Conservation (phyloP, 164 flowering plant species). For the Vitis rupestris region DNA sequence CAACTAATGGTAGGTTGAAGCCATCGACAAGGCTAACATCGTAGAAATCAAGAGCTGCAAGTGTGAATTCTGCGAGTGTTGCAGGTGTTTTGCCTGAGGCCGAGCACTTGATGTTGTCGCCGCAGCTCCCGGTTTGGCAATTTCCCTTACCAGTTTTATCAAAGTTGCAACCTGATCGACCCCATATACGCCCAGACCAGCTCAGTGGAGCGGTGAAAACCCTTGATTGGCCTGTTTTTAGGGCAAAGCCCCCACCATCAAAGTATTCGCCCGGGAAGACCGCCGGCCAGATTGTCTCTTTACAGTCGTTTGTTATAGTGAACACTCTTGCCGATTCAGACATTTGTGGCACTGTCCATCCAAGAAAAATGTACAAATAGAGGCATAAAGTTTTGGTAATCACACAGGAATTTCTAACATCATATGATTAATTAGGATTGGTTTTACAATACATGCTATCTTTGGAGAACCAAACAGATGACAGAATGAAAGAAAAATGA, state of each 20-base stretch:
- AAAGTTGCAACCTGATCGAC: constrained; percentile 85
- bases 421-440: too few species aligned
- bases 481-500: not conserved
- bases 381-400: too few species aligned
- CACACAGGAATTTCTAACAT: too few species aligned
- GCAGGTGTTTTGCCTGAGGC: constrained; percentile 78
- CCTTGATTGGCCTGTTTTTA: constrained; percentile 58
- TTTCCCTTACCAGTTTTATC: constrained; percentile 59
- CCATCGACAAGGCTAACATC: constrained; percentile 98
- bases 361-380: not conserved
- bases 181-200: constrained; percentile 96
- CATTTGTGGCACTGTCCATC: constrained; percentile 30
- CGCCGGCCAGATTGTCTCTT: constrained; percentile 85
- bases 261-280: constrained; percentile 64
- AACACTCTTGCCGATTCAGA: constrained; percentile 54
- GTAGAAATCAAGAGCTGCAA: constrained; percentile 60
- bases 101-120: constrained; percentile 55
- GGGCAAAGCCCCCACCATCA: constrained; percentile 63
- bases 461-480: not conserved
- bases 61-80: constrained; percentile 87
- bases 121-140: constrained; percentile 81
- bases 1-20: constrained; percentile 65
- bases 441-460: too few species aligned
- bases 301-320: constrained; percentile 78
- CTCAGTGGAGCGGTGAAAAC: constrained; percentile 66